Evolutionary conservation across 371 early-diverging fungal genomes (phyloP).

Genomic region (Mucor piriformis): DNA sequence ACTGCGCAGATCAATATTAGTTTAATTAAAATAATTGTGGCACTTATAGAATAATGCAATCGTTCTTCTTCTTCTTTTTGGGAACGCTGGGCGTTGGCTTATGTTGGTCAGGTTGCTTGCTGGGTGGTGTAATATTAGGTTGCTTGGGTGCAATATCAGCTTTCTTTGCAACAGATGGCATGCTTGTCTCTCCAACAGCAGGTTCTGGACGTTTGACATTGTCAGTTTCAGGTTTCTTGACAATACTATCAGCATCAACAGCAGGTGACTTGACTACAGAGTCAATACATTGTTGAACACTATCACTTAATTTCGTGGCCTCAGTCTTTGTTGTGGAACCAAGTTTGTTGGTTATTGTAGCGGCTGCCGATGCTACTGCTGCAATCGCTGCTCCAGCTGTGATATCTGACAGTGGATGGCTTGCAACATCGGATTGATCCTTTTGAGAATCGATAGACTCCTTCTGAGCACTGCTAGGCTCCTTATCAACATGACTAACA

Average conservation of each 20-base stretch:
- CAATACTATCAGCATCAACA: conserved; percentile 1
- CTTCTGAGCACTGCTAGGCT: too few species aligned
- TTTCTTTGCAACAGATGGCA: conserved; percentile 14
- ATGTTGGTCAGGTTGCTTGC: background rate
- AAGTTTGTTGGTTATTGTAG: background rate
- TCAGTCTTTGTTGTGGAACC: background rate
- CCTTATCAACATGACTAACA: too few species aligned
- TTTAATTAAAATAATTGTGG: background rate
- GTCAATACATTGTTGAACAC: conserved; percentile 15
- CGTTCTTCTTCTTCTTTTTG: background rate
- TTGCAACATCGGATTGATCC: too few species aligned
- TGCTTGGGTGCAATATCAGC: conserved; percentile 3
- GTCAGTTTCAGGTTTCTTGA: background rate
- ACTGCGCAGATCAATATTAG: background rate
- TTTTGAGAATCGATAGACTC: too few species aligned
- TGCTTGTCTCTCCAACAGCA: conserved; percentile 5
- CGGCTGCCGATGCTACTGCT: background rate
- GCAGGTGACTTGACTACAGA: conserved; percentile 11
- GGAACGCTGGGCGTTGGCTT: background rate
- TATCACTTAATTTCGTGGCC: conserved; percentile 5
- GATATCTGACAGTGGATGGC: background rate
- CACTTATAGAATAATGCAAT: conserved; percentile 1
- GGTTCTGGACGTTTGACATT: conserved; percentile 6
- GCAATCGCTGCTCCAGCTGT: background rate
- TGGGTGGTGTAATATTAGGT: background rate